Evolutionary conservation across 768 basidiomycete species (phyloP).

Genomic region (Collybia mongolica): DNA sequence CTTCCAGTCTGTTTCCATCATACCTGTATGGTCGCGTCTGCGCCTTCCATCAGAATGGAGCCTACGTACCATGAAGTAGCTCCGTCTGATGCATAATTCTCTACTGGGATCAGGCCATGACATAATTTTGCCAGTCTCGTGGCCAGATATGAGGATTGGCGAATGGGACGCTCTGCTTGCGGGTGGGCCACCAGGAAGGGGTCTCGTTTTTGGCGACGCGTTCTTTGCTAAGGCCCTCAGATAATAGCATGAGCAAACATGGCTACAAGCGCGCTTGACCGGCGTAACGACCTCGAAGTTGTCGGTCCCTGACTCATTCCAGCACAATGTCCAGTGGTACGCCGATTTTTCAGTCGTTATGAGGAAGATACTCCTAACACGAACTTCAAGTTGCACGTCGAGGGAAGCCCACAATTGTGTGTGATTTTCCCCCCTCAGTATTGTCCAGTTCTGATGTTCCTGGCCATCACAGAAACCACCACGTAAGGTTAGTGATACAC

Average conservation of each 20-base stretch:
- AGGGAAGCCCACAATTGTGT: conserved; percentile 44
- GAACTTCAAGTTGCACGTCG: conserved; percentile 30
- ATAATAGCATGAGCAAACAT: background rate
- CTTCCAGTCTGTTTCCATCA: too few species aligned
- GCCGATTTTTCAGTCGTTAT: background rate
- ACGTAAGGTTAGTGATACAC: conserved; percentile 32
- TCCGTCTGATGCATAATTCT: too few species aligned
- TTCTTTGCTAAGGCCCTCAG: background rate
- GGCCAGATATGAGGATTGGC: too few species aligned
- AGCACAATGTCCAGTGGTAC: conserved; percentile 22
- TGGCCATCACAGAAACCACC: conserved; percentile 39
- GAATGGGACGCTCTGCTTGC: too few species aligned
- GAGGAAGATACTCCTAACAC: background rate
- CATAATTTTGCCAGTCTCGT: too few species aligned
- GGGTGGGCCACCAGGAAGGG: too few species aligned
- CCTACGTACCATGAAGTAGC: too few species aligned
- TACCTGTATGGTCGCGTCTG: too few species aligned
- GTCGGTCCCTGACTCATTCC: background rate
- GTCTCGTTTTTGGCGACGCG: background rate
- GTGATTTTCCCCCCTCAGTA: conserved; percentile 17
- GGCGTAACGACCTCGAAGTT: background rate
- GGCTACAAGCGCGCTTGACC: background rate
- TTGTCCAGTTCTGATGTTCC: conserved; percentile 1
- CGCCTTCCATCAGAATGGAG: too few species aligned
- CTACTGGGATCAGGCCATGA: too few species aligned